These are phyloP conservation scores for Metschnikowia henanensis DNA, from an alignment of 805 yeast species.

Conservation along the genomic window DNA sequence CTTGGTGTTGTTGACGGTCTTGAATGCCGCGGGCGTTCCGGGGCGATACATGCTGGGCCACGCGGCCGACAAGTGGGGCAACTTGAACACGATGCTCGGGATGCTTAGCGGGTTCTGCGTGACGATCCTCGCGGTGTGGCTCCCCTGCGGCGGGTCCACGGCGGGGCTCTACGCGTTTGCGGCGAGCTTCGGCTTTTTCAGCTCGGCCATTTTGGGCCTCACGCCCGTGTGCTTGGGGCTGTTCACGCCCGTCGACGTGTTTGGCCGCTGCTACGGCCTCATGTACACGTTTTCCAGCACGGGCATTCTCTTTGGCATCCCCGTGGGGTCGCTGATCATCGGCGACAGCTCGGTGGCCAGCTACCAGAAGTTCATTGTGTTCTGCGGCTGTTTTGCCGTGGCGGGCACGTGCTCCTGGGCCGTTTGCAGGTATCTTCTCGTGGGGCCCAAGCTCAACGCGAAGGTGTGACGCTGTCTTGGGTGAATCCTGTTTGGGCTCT, in stretches of 20 bases:
- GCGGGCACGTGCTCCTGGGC: conserved; percentile 41
- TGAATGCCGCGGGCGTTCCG: conserved; percentile 46
- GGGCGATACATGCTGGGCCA: conserved; percentile 59
- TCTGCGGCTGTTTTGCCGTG: conserved; percentile 41
- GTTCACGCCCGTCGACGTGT: conserved; percentile 60
- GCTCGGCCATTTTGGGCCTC: conserved; percentile 61
- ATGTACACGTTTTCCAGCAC: conserved; percentile 58
- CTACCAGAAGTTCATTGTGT: conserved; percentile 46
- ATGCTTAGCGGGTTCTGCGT: conserved; percentile 48
- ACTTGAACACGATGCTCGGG: conserved; percentile 53
- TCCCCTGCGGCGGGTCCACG: conserved; percentile 55
- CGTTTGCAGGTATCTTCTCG: conserved; percentile 44
- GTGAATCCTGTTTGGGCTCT: no score
- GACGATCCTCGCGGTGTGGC: conserved; percentile 57
- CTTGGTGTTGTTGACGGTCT: conserved; percentile 45
- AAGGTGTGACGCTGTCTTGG: conserved; percentile 11
- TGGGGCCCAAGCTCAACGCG: conserved; percentile 36
- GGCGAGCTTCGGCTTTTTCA: conserved; percentile 55
- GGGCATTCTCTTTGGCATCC: conserved; percentile 38
- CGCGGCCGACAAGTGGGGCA: conserved; percentile 54
- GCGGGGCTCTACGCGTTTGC: conserved; percentile 52
- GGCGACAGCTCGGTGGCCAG: conserved; percentile 29
- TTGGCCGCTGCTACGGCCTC: conserved; percentile 70
- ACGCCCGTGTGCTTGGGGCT: conserved; percentile 71
- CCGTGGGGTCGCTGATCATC: conserved; percentile 37